Conservation (phyloP, 2,329 filamentous ascomycete species). For the Colletotrichum orbiculare region DNA sequence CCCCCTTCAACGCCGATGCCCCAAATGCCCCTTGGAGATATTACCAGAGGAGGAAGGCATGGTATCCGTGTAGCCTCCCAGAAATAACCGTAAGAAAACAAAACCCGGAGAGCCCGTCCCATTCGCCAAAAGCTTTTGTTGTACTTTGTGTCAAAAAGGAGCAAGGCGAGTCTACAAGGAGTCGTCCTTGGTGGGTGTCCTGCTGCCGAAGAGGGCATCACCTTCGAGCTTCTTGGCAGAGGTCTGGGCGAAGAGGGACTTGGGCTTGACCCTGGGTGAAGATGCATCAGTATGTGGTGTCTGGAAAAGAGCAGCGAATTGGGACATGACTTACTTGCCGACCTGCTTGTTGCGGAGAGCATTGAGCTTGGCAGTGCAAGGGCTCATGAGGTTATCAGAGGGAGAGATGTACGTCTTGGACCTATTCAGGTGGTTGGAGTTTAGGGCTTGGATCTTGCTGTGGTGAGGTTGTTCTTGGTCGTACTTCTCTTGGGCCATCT, state of each 20-base stretch:
- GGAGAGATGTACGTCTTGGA: conserved; percentile 78
- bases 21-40: conserved; percentile 9
- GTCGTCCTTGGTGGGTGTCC: conserved; percentile 37
- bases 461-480: conserved; percentile 12
- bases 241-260: conserved; percentile 74
- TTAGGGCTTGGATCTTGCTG: conserved; percentile 24
- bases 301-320: background rate
- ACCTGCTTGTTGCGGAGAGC: conserved; percentile 84
- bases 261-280: conserved; percentile 68
- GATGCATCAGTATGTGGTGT: conserved; percentile 9
- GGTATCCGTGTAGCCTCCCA: conserved; percentile 1
- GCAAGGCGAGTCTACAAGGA: conserved; percentile 25
- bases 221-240: conserved; percentile 69
- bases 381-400: conserved; percentile 90
- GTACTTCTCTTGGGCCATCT: conserved; percentile 75
- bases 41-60: conserved; percentile 13
- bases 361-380: conserved; percentile 84
- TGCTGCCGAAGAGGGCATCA: conserved; percentile 44
- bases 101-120: conserved; percentile 24
- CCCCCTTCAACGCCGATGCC: conserved; percentile 35
- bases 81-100: conserved; percentile 22
- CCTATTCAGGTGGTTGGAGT: conserved; percentile 40
- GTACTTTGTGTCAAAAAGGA: conserved; percentile 31
- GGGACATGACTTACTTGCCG: conserved; percentile 70
- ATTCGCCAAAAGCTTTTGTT: conserved; percentile 31